phyloP scores from a whole-genome alignment of 2,329 filamentous ascomycete species.

The Phialophora tarda region DNA sequence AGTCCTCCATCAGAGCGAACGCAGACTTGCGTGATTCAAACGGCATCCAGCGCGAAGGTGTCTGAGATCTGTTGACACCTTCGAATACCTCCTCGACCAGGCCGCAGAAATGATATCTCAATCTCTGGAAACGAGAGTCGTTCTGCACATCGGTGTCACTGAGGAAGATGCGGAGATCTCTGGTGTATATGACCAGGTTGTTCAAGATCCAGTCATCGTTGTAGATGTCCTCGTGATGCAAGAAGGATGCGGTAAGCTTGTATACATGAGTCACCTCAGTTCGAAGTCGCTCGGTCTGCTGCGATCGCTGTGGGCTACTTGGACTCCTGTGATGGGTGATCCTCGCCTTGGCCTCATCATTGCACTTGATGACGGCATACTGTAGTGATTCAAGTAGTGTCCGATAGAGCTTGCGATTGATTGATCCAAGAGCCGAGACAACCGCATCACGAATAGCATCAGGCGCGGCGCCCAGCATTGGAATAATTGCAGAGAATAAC shows the following conservation, averaged over 20 bases:
- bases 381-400: slow-evolving; percentile 89
- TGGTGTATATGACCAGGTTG: slow-evolving; percentile 86
- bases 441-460: slow-evolving; percentile 85
- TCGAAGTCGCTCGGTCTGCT: slow-evolving; percentile 81
- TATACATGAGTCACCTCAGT: slow-evolving; percentile 97
- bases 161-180: slow-evolving; percentile 89
- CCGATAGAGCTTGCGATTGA: slow-evolving; percentile 91
- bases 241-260: slow-evolving; percentile 87
- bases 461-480: slow-evolving; percentile 79
- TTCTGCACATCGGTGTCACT: slow-evolving; percentile 94
- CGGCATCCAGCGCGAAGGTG: slow-evolving; percentile 92
- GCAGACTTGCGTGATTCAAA: slow-evolving; percentile 96
- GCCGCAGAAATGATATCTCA: slow-evolving; percentile 92
- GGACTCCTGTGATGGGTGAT: slow-evolving; percentile 81
- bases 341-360: slow-evolving; percentile 83
- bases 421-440: slow-evolving; percentile 88
- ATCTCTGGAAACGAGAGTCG: slow-evolving; percentile 90
- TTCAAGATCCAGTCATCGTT: slow-evolving; percentile 88
- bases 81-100: slow-evolving; percentile 92
- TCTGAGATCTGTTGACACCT: slow-evolving; percentile 81
- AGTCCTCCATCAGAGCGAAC: slow-evolving; percentile 97
- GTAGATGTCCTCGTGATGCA: slow-evolving; percentile 77
- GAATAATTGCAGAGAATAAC: slow-evolving; percentile 89
- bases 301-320: slow-evolving; percentile 80
- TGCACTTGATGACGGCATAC: slow-evolving; percentile 81